Percentiles rank a stretch among this genome's conserved stretches.
Evolutionary conservation across 306 rosid genomes (phyloP).

Genomic region (Cucurbita argyrosperma): DNA sequence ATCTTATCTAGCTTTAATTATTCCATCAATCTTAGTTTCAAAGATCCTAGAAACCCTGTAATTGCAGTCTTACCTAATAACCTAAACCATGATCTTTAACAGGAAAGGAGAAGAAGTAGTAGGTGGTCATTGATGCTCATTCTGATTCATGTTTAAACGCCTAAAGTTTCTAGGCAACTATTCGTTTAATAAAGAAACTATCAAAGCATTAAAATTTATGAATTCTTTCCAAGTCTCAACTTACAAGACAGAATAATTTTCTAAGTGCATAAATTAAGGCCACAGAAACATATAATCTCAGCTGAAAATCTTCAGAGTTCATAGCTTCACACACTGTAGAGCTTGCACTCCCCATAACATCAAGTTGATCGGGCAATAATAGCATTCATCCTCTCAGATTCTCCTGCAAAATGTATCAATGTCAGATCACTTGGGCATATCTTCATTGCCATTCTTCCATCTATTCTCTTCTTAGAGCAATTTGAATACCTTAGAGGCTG

Average conservation of each 20-base stretch:
- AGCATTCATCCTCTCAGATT: background rate
- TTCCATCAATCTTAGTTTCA: conserved; percentile 17
- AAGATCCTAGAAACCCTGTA: background rate
- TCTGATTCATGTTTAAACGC: background rate
- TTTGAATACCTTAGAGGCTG: background rate
- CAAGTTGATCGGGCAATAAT: background rate
- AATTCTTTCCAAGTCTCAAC: background rate
- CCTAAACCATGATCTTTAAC: background rate
- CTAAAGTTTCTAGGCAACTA: background rate
- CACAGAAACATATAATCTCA: background rate
- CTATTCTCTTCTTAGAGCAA: background rate
- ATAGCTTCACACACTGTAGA: background rate
- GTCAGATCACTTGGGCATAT: background rate
- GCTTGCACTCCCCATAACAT: background rate
- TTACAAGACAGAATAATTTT: background rate
- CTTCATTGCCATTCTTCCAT: background rate
- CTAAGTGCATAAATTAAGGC: background rate
- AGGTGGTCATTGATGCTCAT: background rate
- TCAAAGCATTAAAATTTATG: background rate
- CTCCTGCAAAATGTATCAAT: background rate
- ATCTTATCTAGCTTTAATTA: conserved; percentile 32
- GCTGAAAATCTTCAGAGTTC: background rate
- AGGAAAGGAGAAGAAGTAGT: background rate
- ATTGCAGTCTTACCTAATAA: too few species aligned
- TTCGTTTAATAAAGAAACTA: background rate